These are phyloP conservation scores for Metarhizium sp. DNA, from an alignment of 2,329 filamentous ascomycete species.

Conservation along the genomic window DNA sequence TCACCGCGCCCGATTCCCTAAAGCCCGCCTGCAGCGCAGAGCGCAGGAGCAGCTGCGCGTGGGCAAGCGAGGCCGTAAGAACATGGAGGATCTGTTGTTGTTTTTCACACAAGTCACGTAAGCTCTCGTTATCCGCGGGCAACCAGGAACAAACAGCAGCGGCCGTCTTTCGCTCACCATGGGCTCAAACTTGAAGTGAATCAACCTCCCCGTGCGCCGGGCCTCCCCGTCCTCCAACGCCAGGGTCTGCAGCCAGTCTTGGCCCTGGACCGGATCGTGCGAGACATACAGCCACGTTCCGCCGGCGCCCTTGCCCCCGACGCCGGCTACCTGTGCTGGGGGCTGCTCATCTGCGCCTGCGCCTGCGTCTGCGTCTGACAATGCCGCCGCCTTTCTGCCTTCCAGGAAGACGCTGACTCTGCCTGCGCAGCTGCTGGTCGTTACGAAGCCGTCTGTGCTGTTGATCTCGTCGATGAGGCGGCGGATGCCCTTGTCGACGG, in stretches of 20 bases:
- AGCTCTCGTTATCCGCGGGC: background rate
- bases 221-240: slow-evolving; percentile 11
- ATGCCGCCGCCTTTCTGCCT: slow-evolving; percentile 42
- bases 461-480: slow-evolving; percentile 76
- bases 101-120: background rate
- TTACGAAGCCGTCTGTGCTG: slow-evolving; percentile 62
- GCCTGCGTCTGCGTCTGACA: slow-evolving; percentile 3
- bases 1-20: slow-evolving; percentile 79
- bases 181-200: slow-evolving; percentile 90
- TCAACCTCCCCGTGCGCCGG: slow-evolving; percentile 32
- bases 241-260: slow-evolving; percentile 22
- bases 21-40: slow-evolving; percentile 78
- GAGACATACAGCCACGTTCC: slow-evolving; percentile 83
- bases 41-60: slow-evolving; percentile 67
- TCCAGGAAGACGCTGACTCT: slow-evolving; percentile 83
- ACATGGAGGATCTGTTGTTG: slow-evolving; percentile 72
- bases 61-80: slow-evolving; percentile 61
- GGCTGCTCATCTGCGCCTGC: slow-evolving; percentile 9
- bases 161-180: slow-evolving; percentile 58
- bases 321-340: slow-evolving; percentile 38
- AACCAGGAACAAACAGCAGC: background rate
- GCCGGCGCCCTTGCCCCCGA: slow-evolving; percentile 78
- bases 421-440: slow-evolving; percentile 88
- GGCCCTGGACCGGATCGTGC: slow-evolving; percentile 50
- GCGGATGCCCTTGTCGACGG: slow-evolving; percentile 69